phyloP scores from a whole-genome alignment of 495 filamentous ascomycete genomes.

The Xylaria venustula region DNA sequence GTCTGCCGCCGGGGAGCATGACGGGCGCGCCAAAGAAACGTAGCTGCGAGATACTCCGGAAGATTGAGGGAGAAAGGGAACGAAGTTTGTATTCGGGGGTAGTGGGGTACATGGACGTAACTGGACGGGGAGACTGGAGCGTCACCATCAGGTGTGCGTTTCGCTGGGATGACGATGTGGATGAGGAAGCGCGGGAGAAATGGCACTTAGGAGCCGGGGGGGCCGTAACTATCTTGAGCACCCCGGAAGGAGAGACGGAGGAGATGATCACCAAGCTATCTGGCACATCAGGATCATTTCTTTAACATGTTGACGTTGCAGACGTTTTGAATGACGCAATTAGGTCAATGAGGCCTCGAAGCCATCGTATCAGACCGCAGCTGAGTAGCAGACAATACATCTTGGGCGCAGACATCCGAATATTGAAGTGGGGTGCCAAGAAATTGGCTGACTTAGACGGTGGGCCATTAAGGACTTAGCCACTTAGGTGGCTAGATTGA shows the following conservation, averaged over 20 bases:
- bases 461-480: too few relatives aligned
- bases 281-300: too few relatives aligned
- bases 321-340: too few relatives aligned
- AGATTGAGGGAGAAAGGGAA: slow-evolving; percentile 58
- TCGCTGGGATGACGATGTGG: slow-evolving; percentile 62
- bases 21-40: slow-evolving; percentile 93
- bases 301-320: too few relatives aligned
- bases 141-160: slow-evolving; percentile 83
- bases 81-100: slow-evolving; percentile 85
- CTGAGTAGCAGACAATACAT: too few relatives aligned
- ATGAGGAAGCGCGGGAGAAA: slow-evolving; percentile 41
- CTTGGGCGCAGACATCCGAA: too few relatives aligned
- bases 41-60: slow-evolving; percentile 74
- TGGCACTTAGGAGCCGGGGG: slow-evolving; percentile 90
- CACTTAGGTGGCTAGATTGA: too few relatives aligned
- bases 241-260: slow-evolving; percentile 74
- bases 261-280: slow-evolving; percentile 92
- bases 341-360: too few relatives aligned
- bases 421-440: too few relatives aligned
- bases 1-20: slow-evolving; percentile 88
- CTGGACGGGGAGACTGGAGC: slow-evolving; percentile 82
- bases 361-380: too few relatives aligned
- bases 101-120: slow-evolving; percentile 82
- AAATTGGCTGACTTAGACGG: too few relatives aligned
- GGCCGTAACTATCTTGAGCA: slow-evolving; percentile 79